Evolutionary conservation across 2,329 filamentous ascomycete genomes (phyloP).

Genomic region (Aspergillus bombycis): DNA sequence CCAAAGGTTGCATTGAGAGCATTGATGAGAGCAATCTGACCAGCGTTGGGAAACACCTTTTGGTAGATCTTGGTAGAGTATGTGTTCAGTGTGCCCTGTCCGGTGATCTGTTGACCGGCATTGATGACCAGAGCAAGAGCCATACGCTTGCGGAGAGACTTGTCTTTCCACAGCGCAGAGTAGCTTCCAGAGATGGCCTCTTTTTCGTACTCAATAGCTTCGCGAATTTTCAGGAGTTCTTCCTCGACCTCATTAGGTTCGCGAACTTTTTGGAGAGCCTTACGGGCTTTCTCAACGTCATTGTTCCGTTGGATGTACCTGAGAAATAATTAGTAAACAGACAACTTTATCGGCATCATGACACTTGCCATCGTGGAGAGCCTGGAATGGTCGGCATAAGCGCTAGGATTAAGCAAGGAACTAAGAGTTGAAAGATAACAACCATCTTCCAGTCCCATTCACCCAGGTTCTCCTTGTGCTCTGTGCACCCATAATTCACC

Average conservation of each 20-base stretch:
- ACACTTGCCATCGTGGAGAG: slow-evolving; percentile 63
- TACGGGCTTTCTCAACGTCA: slow-evolving; percentile 63
- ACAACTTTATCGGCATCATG: slow-evolving; percentile 30
- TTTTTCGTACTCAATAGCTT: slow-evolving; percentile 72
- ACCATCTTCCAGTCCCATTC: slow-evolving; percentile 76
- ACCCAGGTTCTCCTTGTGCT: slow-evolving; percentile 59
- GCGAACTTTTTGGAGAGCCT: slow-evolving; percentile 62
- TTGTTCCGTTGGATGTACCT: slow-evolving; percentile 60
- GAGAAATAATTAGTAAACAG: background rate
- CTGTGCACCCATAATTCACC: slow-evolving; percentile 67
- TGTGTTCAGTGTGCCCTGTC: slow-evolving; percentile 72
- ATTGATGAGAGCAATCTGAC: slow-evolving; percentile 72
- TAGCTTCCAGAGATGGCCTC: slow-evolving; percentile 68
- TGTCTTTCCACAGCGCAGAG: slow-evolving; percentile 69
- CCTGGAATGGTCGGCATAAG: slow-evolving; percentile 69
- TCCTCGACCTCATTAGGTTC: slow-evolving; percentile 69
- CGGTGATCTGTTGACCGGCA: slow-evolving; percentile 71
- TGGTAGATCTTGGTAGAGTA: slow-evolving; percentile 76
- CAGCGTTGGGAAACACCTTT: slow-evolving; percentile 63
- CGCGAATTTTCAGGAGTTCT: slow-evolving; percentile 66
- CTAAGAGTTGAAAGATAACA: slow-evolving; percentile 72
- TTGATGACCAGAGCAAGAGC: slow-evolving; percentile 68
- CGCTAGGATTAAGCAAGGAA: slow-evolving; percentile 64
- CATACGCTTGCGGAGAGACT: slow-evolving; percentile 68
- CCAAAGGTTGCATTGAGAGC: slow-evolving; percentile 73